Evolutionary conservation across 768 basidiomycete species (phyloP), one percentile per base, ranked within the genome.

Genomic region (Floccularia luteovirens): DNA sequence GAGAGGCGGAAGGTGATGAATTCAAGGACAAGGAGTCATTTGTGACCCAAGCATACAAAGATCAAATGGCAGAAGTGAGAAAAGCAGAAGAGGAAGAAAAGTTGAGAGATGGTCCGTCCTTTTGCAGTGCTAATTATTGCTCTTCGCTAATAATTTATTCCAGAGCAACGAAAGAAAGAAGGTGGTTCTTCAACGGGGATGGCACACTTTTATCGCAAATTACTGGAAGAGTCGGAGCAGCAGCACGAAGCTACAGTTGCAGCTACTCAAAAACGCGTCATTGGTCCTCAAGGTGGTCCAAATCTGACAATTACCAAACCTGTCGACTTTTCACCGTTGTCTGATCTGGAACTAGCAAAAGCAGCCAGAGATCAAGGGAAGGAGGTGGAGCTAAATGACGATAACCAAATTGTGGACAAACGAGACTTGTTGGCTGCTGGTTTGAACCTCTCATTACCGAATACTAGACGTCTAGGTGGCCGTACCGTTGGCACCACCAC

Each of bases 321-420:
- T 10, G 63, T 72, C 30, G 70, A 86, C 45, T 66, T 79, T 50
- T 62, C 67, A 1, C 72, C 75, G 31, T 60, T 72, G 49, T 79
- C 86, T 25, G 91, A 94, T 59, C 52, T 75, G 21, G 82, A 90
- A 52, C 70, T 90, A 20, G 90, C 86, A 17, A 73, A 59, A 31
- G 50, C 73, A 31, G 90, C 90, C 12, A 68, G 70, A 48, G 75
- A 71, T 43, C 71, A 84, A 52, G 93, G 92, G 17, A 86, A 86
- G 57, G 71, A 79, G 8, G 82, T 99, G 24, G 94, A 97, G 59
- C 65, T 97, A 24, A 98, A 98, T 58, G 94, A 98, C 58, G 93
- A 97, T 51, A 93, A 92, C 51, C 89, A 93, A 57, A 92, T 98
- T 33, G 84, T 99, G 35, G 96, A 99, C 65, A 92, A 93, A 55